These are phyloP conservation scores for Kodamaea nitidulidarum DNA, from an alignment of 805 yeast genomes.

Conservation along the genomic window DNA sequence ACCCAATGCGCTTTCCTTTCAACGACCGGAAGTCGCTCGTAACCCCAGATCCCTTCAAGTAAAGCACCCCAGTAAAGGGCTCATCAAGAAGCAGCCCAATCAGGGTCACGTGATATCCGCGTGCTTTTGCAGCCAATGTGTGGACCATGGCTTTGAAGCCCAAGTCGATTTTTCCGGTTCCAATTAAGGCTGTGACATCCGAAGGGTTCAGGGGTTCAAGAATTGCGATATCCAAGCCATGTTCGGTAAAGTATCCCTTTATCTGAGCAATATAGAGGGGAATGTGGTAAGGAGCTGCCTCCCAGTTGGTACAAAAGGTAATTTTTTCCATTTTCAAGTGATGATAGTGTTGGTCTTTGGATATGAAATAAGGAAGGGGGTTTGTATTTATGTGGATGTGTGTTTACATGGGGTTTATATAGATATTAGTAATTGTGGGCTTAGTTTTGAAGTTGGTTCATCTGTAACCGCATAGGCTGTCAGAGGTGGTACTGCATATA, in stretches of 20 bases:
- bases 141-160: conserved; percentile 60
- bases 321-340: conserved; percentile 49
- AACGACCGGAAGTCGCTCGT: conserved; percentile 48
- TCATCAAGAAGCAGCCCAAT: conserved; percentile 53
- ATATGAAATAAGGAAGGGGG: background rate
- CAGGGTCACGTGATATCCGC: conserved; percentile 55
- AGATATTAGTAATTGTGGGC: too few species aligned
- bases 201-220: conserved; percentile 56
- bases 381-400: too few species aligned
- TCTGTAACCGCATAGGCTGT: too few species aligned
- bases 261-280: conserved; percentile 49
- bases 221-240: conserved; percentile 48
- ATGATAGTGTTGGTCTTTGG: conserved; percentile 12
- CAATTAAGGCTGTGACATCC: conserved; percentile 55
- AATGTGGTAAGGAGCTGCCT: conserved; percentile 53
- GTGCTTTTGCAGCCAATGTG: conserved; percentile 55
- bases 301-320: conserved; percentile 52
- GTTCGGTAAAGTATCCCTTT: conserved; percentile 48
- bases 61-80: conserved; percentile 54
- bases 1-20: conserved; percentile 52
- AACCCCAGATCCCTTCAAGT: conserved; percentile 48
- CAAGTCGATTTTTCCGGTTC: conserved; percentile 55
- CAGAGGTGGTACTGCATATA: too few species aligned
- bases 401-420: too few species aligned
- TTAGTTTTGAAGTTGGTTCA: too few species aligned